Percentiles rank a stretch among this genome's conserved stretches.
Evolutionary conservation across 805 yeast genomes (phyloP).

Genomic region (Yamadazyma phyllophila): DNA sequence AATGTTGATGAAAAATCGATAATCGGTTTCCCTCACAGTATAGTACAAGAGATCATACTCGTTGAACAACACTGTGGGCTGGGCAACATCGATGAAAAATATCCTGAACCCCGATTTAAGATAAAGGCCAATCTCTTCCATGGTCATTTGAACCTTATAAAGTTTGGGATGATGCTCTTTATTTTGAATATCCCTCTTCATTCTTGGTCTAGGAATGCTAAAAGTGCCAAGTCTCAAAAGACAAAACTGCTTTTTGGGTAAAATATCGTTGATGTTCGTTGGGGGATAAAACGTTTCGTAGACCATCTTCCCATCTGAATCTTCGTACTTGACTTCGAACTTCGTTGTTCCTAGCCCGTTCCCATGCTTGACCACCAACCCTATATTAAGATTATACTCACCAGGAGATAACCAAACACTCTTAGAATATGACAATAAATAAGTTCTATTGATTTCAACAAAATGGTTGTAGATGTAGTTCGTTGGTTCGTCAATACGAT

Average conservation of each 20-base stretch:
- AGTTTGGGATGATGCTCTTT: conserved; percentile 10
- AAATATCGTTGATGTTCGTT: conserved; percentile 52
- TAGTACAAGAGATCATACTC: conserved; percentile 44
- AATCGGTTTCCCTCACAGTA: conserved; percentile 39
- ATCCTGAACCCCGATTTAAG: conserved; percentile 52
- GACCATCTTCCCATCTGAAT: conserved; percentile 23
- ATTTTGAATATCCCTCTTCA: conserved; percentile 5
- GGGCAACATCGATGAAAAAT: conserved; percentile 43
- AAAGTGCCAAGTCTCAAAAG: conserved; percentile 53
- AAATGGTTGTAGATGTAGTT: conserved; percentile 42
- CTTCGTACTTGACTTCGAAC: conserved; percentile 42
- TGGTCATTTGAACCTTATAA: conserved; percentile 37
- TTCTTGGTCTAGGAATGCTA: conserved; percentile 22
- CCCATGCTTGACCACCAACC: conserved; percentile 51
- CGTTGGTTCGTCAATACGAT: conserved; percentile 47
- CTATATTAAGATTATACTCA: conserved; percentile 49
- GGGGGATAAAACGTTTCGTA: conserved; percentile 52
- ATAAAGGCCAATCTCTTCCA: conserved; percentile 58
- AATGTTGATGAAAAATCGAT: conserved; percentile 42
- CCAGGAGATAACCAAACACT: conserved; percentile 48
- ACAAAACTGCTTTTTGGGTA: conserved; percentile 52
- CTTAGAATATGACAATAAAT: conserved; percentile 46
- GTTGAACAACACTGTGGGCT: conserved; percentile 39
- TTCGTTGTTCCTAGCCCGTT: conserved; percentile 59
- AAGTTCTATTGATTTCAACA: conserved; percentile 50